Base-by-base conservation (phyloP, 2,329 filamentous ascomycete genomes). In the Dendryphion nanum region DNA sequence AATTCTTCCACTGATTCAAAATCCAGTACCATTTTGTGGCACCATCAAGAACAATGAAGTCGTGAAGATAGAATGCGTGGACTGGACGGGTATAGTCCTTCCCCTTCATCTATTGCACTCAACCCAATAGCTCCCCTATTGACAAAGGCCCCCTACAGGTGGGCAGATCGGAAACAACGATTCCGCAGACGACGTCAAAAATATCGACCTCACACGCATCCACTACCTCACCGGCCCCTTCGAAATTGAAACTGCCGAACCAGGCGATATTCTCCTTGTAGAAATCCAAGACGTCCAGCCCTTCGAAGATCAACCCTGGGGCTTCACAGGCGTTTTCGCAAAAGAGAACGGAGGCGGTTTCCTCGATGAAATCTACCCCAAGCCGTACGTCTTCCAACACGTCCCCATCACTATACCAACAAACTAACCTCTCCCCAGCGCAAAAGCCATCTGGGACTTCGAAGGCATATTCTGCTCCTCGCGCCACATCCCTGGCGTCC, bases 211-310 rank as follows among this genome's bases (percentile, higher is more conserved):
- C 3, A 94, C 86, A 16, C 77, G 79, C 40, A 78, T 94, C 32
- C 90, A 96, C 66, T 95, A 95, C 62, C 78, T 96, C 4, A 90
- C 85, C 0, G 90, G 90, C 0, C 90, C 90, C 0, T 95, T 95
- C 49, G 86, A 95, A 37, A 78, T 96, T 40, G 85, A 90, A 58
- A 83, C 80, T 1, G 89, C 89, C 1, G 80, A 90, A 63, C 89
- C 89, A 0, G 90, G 90, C 0, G 90, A 95, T 59, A 74, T 95
- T 1, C 75, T 95, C 0, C 70, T 94, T 0, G 86, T 95, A 6
- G 89, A 95, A 63, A 95, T 95, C 48, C 89, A 91, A 64, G 90
- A 96, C 56, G 87, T 95, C 0, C 89, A 96, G 69, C 90, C 90
- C 0, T 82, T 95, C 48, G 76, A 91, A 45, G 81, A 93, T 19